Evolutionary conservation across 805 yeast species (phyloP).

Genomic region (Candida ipomoeae): DNA sequence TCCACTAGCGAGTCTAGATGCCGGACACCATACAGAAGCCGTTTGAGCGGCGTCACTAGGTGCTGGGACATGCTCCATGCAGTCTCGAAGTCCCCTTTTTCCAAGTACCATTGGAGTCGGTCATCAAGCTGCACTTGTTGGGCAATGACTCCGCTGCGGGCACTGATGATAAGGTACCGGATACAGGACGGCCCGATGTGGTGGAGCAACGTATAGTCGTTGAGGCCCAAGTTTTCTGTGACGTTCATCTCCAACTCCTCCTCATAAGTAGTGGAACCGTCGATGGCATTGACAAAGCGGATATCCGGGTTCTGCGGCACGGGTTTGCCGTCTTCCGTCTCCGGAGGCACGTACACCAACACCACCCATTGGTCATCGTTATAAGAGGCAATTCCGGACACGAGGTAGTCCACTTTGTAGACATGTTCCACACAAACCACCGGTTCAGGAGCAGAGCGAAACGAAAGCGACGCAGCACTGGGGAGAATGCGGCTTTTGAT

Average conservation of each 20-base stretch:
- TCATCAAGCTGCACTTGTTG: slow-evolving; percentile 68
- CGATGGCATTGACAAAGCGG: slow-evolving; percentile 56
- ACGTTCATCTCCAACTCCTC: slow-evolving; percentile 71
- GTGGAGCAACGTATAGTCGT: slow-evolving; percentile 71
- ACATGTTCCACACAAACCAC: slow-evolving; percentile 46
- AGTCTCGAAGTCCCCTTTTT: slow-evolving; percentile 47
- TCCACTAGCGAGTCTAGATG: slow-evolving; percentile 45
- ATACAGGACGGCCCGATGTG: slow-evolving; percentile 38
- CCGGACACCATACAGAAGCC: slow-evolving; percentile 58
- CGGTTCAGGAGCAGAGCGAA: slow-evolving; percentile 42
- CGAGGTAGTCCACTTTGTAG: slow-evolving; percentile 47
- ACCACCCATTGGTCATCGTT: slow-evolving; percentile 67
- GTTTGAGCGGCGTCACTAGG: slow-evolving; percentile 45
- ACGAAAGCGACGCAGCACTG: slow-evolving; percentile 51
- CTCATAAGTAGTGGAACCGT: slow-evolving; percentile 70
- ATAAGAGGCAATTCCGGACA: slow-evolving; percentile 77
- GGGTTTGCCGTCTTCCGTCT: slow-evolving; percentile 17
- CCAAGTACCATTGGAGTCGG: slow-evolving; percentile 67
- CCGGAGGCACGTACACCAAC: slow-evolving; percentile 47
- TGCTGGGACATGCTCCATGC: slow-evolving; percentile 79
- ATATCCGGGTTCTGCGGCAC: slow-evolving; percentile 63
- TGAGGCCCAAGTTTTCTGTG: slow-evolving; percentile 55
- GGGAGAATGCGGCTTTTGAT: slow-evolving; percentile 41
- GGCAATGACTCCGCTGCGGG: slow-evolving; percentile 76
- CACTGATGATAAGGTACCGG: slow-evolving; percentile 67